A percentile compares a stretch with the other conserved stretches of the same genome.
phyloP scores from a whole-genome alignment of 2,329 filamentous ascomycete species.

The Thielaviopsis musarum region DNA sequence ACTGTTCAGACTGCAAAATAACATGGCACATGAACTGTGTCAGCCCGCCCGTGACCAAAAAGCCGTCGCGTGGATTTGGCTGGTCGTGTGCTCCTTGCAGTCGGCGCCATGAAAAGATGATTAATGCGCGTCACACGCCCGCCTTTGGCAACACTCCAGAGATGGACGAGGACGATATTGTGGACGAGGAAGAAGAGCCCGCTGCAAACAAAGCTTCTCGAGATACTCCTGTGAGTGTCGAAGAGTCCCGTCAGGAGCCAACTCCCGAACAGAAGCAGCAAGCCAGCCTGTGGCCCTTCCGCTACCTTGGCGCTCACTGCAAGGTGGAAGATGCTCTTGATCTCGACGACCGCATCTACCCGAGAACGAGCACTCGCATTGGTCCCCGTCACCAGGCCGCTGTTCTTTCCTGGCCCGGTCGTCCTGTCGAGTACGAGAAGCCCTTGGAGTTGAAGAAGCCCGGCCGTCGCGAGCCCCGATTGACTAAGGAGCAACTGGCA shows the following conservation, averaged over 20 bases:
- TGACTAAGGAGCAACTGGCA: conserved; percentile 63
- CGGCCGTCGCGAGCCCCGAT: conserved; percentile 59
- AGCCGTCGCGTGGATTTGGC: conserved; percentile 90
- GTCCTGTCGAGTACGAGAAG: conserved; percentile 79
- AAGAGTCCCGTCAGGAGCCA: conserved; percentile 34
- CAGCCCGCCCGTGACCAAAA: conserved; percentile 77
- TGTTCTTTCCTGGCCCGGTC: conserved; percentile 70
- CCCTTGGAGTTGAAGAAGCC: conserved; percentile 71
- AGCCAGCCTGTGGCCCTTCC: conserved; percentile 88
- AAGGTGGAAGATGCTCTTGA: conserved; percentile 89
- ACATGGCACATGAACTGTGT: conserved; percentile 99
- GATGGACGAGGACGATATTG: conserved; percentile 48
- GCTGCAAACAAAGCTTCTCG: conserved; percentile 29
- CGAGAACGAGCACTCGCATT: conserved; percentile 79
- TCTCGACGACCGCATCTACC: conserved; percentile 95
- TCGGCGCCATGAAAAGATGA: conserved; percentile 80
- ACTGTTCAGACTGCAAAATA: conserved; percentile 85
- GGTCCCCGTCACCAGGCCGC: conserved; percentile 84
- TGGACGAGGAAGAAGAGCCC: conserved; percentile 60
- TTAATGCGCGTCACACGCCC: conserved; percentile 80
- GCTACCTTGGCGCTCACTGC: conserved; percentile 90
- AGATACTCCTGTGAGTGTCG: conserved; percentile 24
- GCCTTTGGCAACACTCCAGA: conserved; percentile 39
- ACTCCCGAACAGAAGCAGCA: conserved; percentile 84
- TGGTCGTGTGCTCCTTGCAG: conserved; percentile 97